These are phyloP conservation scores for Yarrowia sp. DNA, from an alignment of 805 yeast species.

Conservation along the genomic window DNA sequence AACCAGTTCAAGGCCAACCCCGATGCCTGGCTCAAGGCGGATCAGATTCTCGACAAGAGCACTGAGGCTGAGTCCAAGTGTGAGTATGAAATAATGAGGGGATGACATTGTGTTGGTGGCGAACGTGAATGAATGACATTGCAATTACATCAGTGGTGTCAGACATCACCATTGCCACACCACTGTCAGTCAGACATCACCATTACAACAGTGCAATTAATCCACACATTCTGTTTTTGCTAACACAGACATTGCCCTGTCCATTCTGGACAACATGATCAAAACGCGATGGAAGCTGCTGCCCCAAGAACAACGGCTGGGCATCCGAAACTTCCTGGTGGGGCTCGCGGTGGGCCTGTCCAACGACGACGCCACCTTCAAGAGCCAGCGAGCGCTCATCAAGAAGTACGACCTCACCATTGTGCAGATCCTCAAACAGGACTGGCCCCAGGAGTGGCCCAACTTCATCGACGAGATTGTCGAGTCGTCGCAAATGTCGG, in stretches of 20 bases:
- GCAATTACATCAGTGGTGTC: too few relatives aligned
- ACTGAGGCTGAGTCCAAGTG: slow-evolving; percentile 80
- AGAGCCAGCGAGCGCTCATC: slow-evolving; percentile 78
- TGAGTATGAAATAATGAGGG: slow-evolving; percentile 22
- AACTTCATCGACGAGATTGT: slow-evolving; percentile 93
- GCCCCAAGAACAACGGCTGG: slow-evolving; percentile 86
- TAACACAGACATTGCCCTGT: slow-evolving; percentile 69
- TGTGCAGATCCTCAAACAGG: slow-evolving; percentile 94
- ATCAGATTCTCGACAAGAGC: slow-evolving; percentile 80
- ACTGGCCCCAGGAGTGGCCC: slow-evolving; percentile 99
- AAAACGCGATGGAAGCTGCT: slow-evolving; percentile 92
- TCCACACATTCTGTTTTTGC: too few relatives aligned
- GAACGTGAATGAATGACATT: neutral
- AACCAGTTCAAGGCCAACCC: slow-evolving; percentile 84
- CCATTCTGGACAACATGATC: slow-evolving; percentile 87
- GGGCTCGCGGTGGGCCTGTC: slow-evolving; percentile 92
- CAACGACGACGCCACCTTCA: slow-evolving; percentile 77
- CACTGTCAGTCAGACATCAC: too few relatives aligned
- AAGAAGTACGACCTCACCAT: slow-evolving; percentile 92
- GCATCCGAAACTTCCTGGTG: slow-evolving; percentile 92
- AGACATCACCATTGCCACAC: neutral
- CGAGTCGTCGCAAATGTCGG: slow-evolving; percentile 78
- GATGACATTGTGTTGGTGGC: too few relatives aligned
- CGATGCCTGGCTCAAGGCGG: slow-evolving; percentile 95
- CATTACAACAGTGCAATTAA: too few relatives aligned